A percentile compares a stretch with the other conserved stretches of the same genome.
Conservation (phyloP, 2,329 filamentous ascomycete genomes). For the Xylariales sp. region DNA sequence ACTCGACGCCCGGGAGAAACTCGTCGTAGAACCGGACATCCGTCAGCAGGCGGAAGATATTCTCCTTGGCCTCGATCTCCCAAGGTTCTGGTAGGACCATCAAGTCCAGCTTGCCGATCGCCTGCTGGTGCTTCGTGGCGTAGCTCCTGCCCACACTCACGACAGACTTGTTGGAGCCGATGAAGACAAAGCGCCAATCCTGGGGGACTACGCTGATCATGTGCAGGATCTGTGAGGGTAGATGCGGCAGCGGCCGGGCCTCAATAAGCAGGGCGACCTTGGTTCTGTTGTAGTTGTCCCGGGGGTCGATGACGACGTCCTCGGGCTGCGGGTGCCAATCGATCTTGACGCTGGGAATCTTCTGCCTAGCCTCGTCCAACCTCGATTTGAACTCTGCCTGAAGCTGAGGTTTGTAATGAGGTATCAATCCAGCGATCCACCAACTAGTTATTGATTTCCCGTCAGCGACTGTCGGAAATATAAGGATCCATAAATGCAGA, state of each 20-base stretch:
- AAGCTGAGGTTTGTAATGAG: constrained; percentile 38
- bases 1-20: constrained; percentile 45
- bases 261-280: constrained; percentile 52
- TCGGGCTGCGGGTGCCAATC: constrained; percentile 28
- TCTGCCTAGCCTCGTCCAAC: constrained; percentile 34
- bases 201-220: constrained; percentile 48
- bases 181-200: constrained; percentile 51
- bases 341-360: constrained; percentile 30
- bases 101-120: constrained; percentile 47
- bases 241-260: constrained; percentile 40
- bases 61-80: constrained; percentile 41
- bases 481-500: too few species aligned
- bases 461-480: too few species aligned
- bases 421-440: constrained; percentile 39
- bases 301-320: constrained; percentile 18
- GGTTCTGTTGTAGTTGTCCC: constrained; percentile 37
- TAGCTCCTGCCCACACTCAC: constrained; percentile 38
- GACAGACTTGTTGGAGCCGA: constrained; percentile 45
- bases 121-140: constrained; percentile 43
- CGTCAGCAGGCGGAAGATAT: constrained; percentile 43
- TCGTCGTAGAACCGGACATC: constrained; percentile 49
- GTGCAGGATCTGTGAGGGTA: constrained; percentile 45
- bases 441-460: too few species aligned
- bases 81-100: constrained; percentile 43
- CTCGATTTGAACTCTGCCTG: constrained; percentile 30